Evolutionary conservation across 495 filamentous ascomycete genomes (phyloP).

Genomic region (Lepidopterella palustris): DNA sequence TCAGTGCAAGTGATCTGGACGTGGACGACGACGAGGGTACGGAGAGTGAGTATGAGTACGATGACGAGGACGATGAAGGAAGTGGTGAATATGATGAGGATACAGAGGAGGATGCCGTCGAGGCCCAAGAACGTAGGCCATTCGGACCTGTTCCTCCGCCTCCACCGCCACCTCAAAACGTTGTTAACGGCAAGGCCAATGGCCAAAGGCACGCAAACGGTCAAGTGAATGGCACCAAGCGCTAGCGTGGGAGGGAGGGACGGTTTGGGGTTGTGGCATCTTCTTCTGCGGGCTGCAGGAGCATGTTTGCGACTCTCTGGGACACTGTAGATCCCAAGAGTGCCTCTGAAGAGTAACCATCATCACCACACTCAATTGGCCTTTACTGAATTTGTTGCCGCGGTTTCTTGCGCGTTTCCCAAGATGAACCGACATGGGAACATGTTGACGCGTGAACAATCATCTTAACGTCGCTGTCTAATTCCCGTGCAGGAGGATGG

Average conservation of each 20-base stretch:
- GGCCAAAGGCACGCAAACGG: constrained; percentile 27
- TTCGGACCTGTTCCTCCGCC: constrained; percentile 41
- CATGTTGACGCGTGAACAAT: too few species aligned
- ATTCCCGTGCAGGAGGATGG: too few species aligned
- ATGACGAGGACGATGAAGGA: constrained; percentile 67
- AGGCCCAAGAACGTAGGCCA: constrained; percentile 23
- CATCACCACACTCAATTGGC: too few species aligned
- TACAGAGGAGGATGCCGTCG: constrained; percentile 34
- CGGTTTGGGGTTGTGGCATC: background rate
- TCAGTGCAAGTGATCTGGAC: constrained; percentile 45
- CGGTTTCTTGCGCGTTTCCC: too few species aligned
- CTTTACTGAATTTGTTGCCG: too few species aligned
- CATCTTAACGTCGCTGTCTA: too few species aligned
- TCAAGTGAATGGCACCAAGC: constrained; percentile 30
- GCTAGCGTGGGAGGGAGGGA: constrained; percentile 9
- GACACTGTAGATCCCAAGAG: background rate
- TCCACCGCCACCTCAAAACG: constrained; percentile 27
- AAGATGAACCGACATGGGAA: too few species aligned
- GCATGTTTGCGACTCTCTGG: background rate
- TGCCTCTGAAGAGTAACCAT: background rate
- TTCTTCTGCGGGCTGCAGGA: background rate
- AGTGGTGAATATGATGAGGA: constrained; percentile 40
- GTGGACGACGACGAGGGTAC: constrained; percentile 65
- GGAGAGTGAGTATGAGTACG: constrained; percentile 62
- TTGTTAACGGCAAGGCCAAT: constrained; percentile 29